Base-by-base conservation (phyloP, 495 filamentous ascomycete genomes). In the Niebla homalea region DNA sequence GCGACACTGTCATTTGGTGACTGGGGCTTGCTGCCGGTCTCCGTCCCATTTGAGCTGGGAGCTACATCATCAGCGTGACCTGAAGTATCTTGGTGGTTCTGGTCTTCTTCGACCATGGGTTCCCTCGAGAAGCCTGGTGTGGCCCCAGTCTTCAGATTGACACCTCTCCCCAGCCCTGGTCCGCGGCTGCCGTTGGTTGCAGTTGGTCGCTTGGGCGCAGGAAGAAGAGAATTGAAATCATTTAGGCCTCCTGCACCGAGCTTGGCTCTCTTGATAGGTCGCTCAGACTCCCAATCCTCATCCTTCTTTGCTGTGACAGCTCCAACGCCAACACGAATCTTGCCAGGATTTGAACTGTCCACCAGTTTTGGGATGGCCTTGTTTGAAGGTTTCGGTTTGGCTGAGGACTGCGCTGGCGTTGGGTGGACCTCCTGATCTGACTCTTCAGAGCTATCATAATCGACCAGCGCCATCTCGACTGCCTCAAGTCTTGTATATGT, bases 181-280 rank as follows among this genome's bases (percentile, higher is more conserved):
- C 73, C 53, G 60, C 61, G 39, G 44, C 54, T 37, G 53, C 54
- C 57, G 36, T 36, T 58, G 35, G 69, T 60, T 40, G 64, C 60
- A 25, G 58, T 57, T 18, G 67, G 56, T 23, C 75, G 77, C 65
- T 92, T 96, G 16, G 89, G 89, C 25, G 88, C 76, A 66, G 89
- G 89, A n/a, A 96, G 74, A 35, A 94, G 76, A 3, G 86, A 77
- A 59, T 88, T 89, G 67, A 96, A 92, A 7, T 78, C 81, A 50
- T 81, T 75, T 53, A 90, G 84, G 36, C 77, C 67, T 5, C 70
- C 76, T 39, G 69, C 73, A 4, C 73, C 71, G 15, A 75, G 72
- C 40, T 76, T 78, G 19, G 73, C 71, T 43, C 81, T 80, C 62
- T 94, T 94, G 5, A 83, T 68, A 11, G 85, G 83, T 1, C 84